Conservation (phyloP, 2,329 filamentous ascomycete genomes). For the Gyromitra esculenta region DNA sequence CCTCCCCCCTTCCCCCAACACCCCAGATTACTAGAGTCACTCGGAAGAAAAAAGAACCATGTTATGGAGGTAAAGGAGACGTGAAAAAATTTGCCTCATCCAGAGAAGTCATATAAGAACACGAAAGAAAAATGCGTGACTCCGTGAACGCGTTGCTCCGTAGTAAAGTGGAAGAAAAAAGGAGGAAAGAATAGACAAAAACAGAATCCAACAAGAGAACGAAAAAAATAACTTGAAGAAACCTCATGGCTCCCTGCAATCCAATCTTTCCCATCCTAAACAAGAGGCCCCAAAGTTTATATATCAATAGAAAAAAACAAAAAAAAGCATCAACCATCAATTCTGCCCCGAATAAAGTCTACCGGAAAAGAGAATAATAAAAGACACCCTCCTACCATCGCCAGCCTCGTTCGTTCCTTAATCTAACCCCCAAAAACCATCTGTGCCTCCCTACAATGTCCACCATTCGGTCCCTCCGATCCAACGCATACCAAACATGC, state of each 20-base stretch:
- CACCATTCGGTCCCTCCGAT: conserved; percentile 78
- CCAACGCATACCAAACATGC: conserved; percentile 93
- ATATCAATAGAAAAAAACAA: conserved; percentile 27
- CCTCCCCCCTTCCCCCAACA: not conserved
- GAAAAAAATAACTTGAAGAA: conserved; percentile 11
- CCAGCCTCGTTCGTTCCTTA: conserved; percentile 60
- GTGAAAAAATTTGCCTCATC: conserved; percentile 61
- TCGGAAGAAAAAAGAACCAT: conserved; percentile 65
- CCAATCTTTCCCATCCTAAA: conserved; percentile 22
- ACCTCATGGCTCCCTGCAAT: conserved; percentile 1
- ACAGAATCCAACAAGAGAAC: conserved; percentile 13
- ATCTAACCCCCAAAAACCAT: conserved; percentile 56
- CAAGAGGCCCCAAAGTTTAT: conserved; percentile 38
- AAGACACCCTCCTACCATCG: conserved; percentile 70
- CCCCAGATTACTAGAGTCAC: not conserved
- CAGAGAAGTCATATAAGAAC: conserved; percentile 19
- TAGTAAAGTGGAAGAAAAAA: not conserved
- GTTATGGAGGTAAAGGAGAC: conserved; percentile 66
- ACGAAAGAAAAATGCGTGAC: conserved; percentile 25
- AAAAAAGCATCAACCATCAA: conserved; percentile 6
- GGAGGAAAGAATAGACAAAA: conserved; percentile 14
- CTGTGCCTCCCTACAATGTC: conserved; percentile 70
- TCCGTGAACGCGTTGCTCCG: conserved; percentile 29
- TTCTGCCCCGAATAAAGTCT: conserved; percentile 29
- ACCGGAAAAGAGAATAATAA: conserved; percentile 18